Conservation (phyloP, 192 early-diverging fungal species). For the Thoreauomyces humboldtii region DNA sequence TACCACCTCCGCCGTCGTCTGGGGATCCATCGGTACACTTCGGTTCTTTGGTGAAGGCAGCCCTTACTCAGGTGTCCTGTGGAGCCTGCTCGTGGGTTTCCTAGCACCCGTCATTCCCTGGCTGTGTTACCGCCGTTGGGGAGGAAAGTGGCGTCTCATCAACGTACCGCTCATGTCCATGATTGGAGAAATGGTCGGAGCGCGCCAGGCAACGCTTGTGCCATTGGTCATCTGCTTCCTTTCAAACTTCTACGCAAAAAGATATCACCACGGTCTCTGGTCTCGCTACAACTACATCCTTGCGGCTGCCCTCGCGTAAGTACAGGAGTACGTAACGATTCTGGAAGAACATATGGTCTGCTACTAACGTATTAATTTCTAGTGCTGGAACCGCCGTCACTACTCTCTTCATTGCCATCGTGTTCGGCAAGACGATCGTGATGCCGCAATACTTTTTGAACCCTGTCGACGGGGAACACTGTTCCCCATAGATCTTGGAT, state of each 20-base stretch:
- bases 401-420: neutral
- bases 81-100: constrained; percentile 34
- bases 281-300: constrained; percentile 34
- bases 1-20: constrained; percentile 66
- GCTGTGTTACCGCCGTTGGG: constrained; percentile 17
- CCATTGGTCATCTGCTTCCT: constrained; percentile 22
- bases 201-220: constrained; percentile 1
- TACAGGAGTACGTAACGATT: neutral
- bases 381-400: constrained; percentile 13
- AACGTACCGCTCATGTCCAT: constrained; percentile 55
- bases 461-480: constrained; percentile 4
- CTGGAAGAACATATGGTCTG: neutral
- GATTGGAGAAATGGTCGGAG: constrained; percentile 37
- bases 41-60: constrained; percentile 53
- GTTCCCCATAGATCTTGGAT: too few relatives aligned
- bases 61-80: constrained; percentile 30
- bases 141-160: constrained; percentile 38
- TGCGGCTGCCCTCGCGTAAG: constrained; percentile 24
- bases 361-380: neutral
- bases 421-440: neutral
- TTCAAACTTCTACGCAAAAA: constrained; percentile 20
- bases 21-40: constrained; percentile 73
- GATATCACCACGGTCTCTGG: constrained; percentile 24
- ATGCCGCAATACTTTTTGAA: constrained; percentile 13
- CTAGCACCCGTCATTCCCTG: constrained; percentile 41